phyloP scores from a whole-genome alignment of 768 basidiomycete genomes.

The Lactarius sanguifluus region DNA sequence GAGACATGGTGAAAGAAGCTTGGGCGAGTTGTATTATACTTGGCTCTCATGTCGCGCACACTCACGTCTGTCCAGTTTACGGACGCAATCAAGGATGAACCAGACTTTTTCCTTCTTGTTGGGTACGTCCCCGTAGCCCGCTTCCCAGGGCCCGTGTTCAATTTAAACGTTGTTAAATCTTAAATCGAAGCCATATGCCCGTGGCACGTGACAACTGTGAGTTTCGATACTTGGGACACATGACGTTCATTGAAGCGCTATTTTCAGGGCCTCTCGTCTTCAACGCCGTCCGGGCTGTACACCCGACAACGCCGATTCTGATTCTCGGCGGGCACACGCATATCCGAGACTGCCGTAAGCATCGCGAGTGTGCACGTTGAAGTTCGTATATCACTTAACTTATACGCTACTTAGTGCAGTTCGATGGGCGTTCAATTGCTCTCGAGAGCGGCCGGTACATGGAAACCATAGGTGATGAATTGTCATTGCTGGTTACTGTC shows the following conservation, averaged over 20 bases:
- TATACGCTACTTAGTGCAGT: slow-evolving; percentile 44
- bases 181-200: slow-evolving; percentile 72
- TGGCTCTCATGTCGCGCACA: slow-evolving; percentile 1
- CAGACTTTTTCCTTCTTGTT: slow-evolving; percentile 77
- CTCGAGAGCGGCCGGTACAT: slow-evolving; percentile 87
- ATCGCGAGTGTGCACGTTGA: not conserved
- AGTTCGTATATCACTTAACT: not conserved
- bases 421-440: slow-evolving; percentile 75
- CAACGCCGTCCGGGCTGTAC: slow-evolving; percentile 68
- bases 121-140: slow-evolving; percentile 45
- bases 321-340: slow-evolving; percentile 84
- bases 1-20: slow-evolving; percentile 71
- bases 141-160: not conserved
- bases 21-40: slow-evolving; percentile 52
- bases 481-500: not conserved
- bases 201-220: slow-evolving; percentile 65
- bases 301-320: slow-evolving; percentile 73
- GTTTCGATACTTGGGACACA: slow-evolving; percentile 25
- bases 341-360: slow-evolving; percentile 74
- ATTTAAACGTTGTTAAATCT: not conserved
- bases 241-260: not conserved
- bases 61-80: slow-evolving; percentile 51
- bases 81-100: slow-evolving; percentile 75
- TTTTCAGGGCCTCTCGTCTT: slow-evolving; percentile 66
- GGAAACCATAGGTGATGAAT: slow-evolving; percentile 77